Conservation (phyloP, 2,329 filamentous ascomycete genomes). For the Neopestalotiopsis clavispora region DNA sequence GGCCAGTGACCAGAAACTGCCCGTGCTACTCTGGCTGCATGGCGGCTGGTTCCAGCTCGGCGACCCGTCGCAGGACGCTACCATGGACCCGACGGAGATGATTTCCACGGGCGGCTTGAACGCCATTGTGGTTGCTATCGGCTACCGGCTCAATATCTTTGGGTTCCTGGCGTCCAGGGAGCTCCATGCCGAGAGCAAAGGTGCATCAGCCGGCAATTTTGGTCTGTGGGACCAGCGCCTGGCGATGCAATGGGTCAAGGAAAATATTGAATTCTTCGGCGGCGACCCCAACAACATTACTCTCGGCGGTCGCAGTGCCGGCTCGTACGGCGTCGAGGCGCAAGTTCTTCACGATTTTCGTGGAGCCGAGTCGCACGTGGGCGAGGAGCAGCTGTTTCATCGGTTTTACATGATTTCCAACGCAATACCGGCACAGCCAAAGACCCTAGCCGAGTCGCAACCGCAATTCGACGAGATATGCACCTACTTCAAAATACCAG, state of each 20-base stretch:
- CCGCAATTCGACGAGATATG: slow-evolving; percentile 49
- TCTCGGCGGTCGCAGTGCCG: slow-evolving; percentile 53
- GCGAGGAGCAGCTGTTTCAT: slow-evolving; percentile 31
- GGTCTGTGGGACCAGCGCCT: slow-evolving; percentile 59
- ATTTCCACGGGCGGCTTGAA: slow-evolving; percentile 39
- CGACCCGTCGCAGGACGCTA: slow-evolving; percentile 45
- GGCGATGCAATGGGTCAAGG: slow-evolving; percentile 56
- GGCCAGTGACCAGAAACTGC: slow-evolving; percentile 28
- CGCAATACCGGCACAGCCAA: slow-evolving; percentile 49
- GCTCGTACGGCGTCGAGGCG: slow-evolving; percentile 55
- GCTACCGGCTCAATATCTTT: slow-evolving; percentile 60
- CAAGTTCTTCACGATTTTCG: slow-evolving; percentile 44
- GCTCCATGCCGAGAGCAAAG: slow-evolving; percentile 43
- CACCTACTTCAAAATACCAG: slow-evolving; percentile 32
- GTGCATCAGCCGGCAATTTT: slow-evolving; percentile 59
- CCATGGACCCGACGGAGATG: slow-evolving; percentile 49
- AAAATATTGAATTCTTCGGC: slow-evolving; percentile 58
- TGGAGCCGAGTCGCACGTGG: slow-evolving; percentile 21
- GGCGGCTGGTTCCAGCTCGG: slow-evolving; percentile 52
- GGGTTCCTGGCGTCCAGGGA: slow-evolving; percentile 60
- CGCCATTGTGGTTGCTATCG: slow-evolving; percentile 48
- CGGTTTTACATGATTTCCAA: slow-evolving; percentile 50
- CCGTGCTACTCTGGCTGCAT: slow-evolving; percentile 48
- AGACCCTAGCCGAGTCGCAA: slow-evolving; percentile 40
- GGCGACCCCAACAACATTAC: slow-evolving; percentile 56